Conservation (phyloP, 176 grass and related monocot species). For the Guadua angustifolia region DNA sequence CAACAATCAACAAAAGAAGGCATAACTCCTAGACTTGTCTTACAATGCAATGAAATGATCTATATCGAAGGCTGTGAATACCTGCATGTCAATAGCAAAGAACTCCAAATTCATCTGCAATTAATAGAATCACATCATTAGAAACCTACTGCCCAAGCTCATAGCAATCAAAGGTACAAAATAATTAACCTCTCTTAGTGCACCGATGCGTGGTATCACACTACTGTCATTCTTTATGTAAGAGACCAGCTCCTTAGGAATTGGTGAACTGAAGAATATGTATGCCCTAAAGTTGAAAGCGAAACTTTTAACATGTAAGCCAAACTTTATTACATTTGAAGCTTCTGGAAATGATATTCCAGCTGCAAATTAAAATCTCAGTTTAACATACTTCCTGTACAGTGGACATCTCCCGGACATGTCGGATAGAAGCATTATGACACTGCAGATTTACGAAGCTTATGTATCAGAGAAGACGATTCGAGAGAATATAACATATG, state of each 20-base stretch:
- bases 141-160: conserved; percentile 3
- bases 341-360: conserved; percentile 37
- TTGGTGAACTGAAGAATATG: conserved; percentile 90
- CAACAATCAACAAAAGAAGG: not conserved
- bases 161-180: conserved; percentile 28
- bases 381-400: conserved; percentile 81
- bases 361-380: conserved; percentile 12
- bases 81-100: conserved; percentile 96
- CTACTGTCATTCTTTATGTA: conserved; percentile 95
- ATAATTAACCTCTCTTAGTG: conserved; percentile 82
- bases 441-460: conserved; percentile 60
- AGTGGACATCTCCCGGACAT: conserved; percentile 98
- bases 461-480: conserved; percentile 41
- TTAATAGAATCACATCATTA: conserved; percentile 35
- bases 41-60: conserved; percentile 8
- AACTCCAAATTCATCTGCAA: conserved; percentile 99
- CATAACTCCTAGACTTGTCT: not conserved
- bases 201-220: conserved; percentile 91
- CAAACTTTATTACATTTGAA: conserved; percentile 7
- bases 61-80: conserved; percentile 41
- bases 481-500: conserved; percentile 11
- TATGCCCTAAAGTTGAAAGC: conserved; percentile 67
- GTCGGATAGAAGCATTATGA: conserved; percentile 94
- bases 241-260: conserved; percentile 81
- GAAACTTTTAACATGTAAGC: conserved; percentile 30